Conservation (phyloP, 2,329 filamentous ascomycete genomes). For the Phaeosphaeriaceae sp. region DNA sequence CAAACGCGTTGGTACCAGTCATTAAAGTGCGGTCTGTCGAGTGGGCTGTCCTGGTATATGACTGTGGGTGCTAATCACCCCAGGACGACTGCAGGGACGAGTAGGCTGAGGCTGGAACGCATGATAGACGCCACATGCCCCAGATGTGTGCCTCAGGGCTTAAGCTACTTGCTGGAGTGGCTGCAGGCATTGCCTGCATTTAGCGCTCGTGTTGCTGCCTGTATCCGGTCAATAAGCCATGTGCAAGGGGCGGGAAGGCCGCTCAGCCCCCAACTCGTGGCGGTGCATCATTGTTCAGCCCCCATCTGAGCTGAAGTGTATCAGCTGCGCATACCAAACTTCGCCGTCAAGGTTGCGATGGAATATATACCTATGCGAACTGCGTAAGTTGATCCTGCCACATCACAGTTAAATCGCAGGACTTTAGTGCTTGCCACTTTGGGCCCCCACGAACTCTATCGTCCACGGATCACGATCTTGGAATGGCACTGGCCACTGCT, state of each 20-base stretch:
- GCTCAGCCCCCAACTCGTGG: neutral
- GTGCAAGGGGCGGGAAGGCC: neutral
- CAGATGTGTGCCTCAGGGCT: neutral
- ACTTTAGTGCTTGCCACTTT: neutral
- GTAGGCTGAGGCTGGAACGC: neutral
- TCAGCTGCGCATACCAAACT: neutral
- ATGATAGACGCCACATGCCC: neutral
- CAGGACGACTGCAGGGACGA: neutral
- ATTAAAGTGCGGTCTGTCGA: neutral
- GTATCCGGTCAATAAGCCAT: neutral
- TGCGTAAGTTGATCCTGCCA: too few relatives aligned
- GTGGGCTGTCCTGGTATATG: neutral
- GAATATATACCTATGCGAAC: neutral
- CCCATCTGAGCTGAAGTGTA: neutral
- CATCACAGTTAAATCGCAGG: neutral
- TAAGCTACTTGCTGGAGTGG: neutral
- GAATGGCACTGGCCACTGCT: neutral
- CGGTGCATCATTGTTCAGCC: neutral
- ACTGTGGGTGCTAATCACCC: neutral
- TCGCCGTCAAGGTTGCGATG: neutral
- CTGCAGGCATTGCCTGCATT: neutral
- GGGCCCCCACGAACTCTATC: neutral
- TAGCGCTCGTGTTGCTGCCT: neutral
- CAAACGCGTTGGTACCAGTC: neutral
- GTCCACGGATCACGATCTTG: neutral